Evolutionary conservation across 768 basidiomycete species (phyloP), one percentile per base, ranked within the genome.

Genomic region (Rhodotorula kratochvilovae): DNA sequence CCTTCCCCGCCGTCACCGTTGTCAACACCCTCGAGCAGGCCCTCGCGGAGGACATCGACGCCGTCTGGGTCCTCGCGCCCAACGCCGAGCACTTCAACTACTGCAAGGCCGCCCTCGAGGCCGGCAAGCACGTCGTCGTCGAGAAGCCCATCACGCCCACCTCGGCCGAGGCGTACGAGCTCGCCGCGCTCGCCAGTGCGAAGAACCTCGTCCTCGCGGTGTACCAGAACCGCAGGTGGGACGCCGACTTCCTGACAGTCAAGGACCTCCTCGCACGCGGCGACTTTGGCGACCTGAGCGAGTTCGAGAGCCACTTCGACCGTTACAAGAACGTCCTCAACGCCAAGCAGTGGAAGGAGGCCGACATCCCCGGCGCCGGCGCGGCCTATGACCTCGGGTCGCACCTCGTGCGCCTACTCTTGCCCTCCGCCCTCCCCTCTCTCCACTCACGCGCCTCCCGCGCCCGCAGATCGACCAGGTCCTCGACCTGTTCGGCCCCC

Each of bases 121-220:
- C 58, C 5, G 73, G 73, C 39, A 74, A 74, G 63, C 73, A 74
- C 45, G 90, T 89, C 27, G 86, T 91, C 51, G 87, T 91, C 48
- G 90, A 91, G 77, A 91, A 91, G 78, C 90, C 90, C 8, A 84
- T 90, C 27, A 86, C 88, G 5, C 83, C 89, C 6, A 87, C 86
- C 3, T 81, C 81, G 2, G 79, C 81, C 25, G 83, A 90, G 76
- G 88, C 88, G 8, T 80, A 79, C 63, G 86, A 88, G 70, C 85
- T 91, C 39, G 85, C 84, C 23, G 79, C 79, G 21, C 80, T 90
- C 54, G 89, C 90, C 6, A 83, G 81, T 70, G 79, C 83, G 19
- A 88, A 88, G 76, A 82, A 83, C 27, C 82, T 88, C 36, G 83
- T 90, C 43, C 81, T 90, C 29, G 90, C 78, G 15, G 72, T 71